Base-by-base conservation (phyloP, 2,329 filamentous ascomycete species). In the Sclerotiophoma versabilis region DNA sequence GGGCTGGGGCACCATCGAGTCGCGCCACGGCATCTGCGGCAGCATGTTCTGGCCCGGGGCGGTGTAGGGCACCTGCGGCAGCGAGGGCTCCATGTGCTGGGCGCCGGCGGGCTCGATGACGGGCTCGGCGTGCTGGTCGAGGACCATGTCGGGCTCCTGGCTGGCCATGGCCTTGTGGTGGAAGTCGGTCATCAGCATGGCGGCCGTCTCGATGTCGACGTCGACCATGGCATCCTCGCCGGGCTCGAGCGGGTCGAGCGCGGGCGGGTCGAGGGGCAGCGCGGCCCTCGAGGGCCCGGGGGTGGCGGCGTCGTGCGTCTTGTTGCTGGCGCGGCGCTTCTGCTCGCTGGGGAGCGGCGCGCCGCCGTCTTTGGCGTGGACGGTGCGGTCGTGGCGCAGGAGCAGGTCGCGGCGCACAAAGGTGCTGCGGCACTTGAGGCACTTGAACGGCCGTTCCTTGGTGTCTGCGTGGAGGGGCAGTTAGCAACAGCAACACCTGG, bases 391-490 rank as follows among this genome's bases (percentile, higher is more conserved):
- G 81, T 99, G 95, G 76, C 95, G 90, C 65, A 99, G 87, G 47
- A 99, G 87, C 60, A 99, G 84, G 80, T 99, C 95, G 78, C 95
- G 91, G 76, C 95, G 91, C 69, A 99, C 95, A 75, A 99, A 99
- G 58, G 95, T 99, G 83, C 93, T 97, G 73, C 93, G 86, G 79
- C 95, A 99, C 81, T 99, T 99, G 81, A 92, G 84, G 79, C 95
- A 99, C 77, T 98, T 98, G 84, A 99, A 99, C 30, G 95, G 95
- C 60, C 95, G 89, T 79, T 98, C 95, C 80, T 99, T 99, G 62
- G 95, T 99, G 78, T 98, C 93, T 98, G 77, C 48, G 63, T 62
- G 64, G 71, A 70, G 68, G 70, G 69, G 69, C 60, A 70, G 67
- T 71, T 66, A 70, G 66, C 65, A 69, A 67, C 64, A 63, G 51